Evolutionary conservation across 352 stramenopile genomes (phyloP), one percentile per base, ranked within the genome.

Genomic region (Globisporangium recalcitrans): DNA sequence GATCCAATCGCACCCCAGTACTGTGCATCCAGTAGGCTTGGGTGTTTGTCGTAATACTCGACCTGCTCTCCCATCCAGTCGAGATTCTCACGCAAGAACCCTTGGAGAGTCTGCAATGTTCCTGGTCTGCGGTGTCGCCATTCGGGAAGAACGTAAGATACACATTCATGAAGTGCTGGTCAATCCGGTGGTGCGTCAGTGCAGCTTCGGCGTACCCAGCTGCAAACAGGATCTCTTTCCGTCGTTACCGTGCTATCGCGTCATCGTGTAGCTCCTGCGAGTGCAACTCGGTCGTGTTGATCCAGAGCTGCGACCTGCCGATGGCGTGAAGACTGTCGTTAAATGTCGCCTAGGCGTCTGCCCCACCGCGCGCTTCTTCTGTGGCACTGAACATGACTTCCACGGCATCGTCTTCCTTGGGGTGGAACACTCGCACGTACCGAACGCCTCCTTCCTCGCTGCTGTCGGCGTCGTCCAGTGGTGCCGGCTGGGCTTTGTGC

Each of bases 111-210:
- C 3, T 54, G 46, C 9, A 75, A 38, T 0, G 67, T 73, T 71
- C 64, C 9, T 69, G 64, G 27, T 82, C 76, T 1, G 52, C 53
- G 5, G 68, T 51, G 36, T 78, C 67, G 26, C 61, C 60, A n/a
- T 65, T 74, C 16, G 65, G 65, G 58, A 82, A 86, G 69, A 87
- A 80, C 57, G 74, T 76, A 11, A 67, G 24, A 36, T 74, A 77
- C 14, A 83, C 73, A 51, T 88, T 87, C 53, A 61, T 60, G 52
- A 78, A 88, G 61, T 90, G 80, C 55, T 87, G 56, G 62, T 85
- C 73, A 48, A 90, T 90, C 21, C 77, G 77, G n/a, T 73, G 73
- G 47, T 87, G 77, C 2, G 78, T 90, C 19, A 90, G 63, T 29
- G 74, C 62, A 1, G 74, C 80, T 58, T 90, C 78, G 0, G 76